Base-by-base conservation (phyloP, 306 rosid genomes). In the Lathyrus oleraceus region DNA sequence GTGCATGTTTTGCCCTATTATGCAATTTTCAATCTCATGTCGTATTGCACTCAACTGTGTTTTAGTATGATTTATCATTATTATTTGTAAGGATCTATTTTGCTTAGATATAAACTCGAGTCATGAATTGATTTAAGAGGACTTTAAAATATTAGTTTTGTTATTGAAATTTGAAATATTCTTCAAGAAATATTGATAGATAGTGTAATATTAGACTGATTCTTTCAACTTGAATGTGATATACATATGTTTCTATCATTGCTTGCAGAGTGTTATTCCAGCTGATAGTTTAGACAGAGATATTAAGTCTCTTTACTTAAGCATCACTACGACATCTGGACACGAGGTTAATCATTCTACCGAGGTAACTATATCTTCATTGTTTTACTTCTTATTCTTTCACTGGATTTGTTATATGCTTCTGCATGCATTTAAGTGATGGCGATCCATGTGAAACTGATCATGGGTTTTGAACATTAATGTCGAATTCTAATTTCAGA, bases 231-330 rank as follows among this genome's bases (percentile, higher is more conserved):
- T 59, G 14, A 61, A 36, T 42, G 15, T 78, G 56, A 71, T 38
- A n/a, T n/a, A 40, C 16, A 66, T 15, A 36, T 53, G 30, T 69
- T 16, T 74, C 32, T 43, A 21, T 82, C 17, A 78, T 78, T 79
- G 67, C 30, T 79, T 80, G 75, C 87, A 93, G 98, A 85, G 68
- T 79, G 66, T 67, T 40, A 11, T 87, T 52, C 79, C 78, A 10
- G 82, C 71, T 43, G 85, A 71, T 64, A 74, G 49, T 61, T 59
- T 66, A 44, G 89, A 61, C 30, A 52, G 75, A 14, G 96, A 88
- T 76, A 47, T 79, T 61, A 87, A 74, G 79, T 67, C 79, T 81
- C 77, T 86, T 54, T 87, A 75, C 72, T 65, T 56, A 42, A 84
- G 63, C 71, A 39, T 88, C 43, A 51, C 68, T 35, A 81, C 77